A percentile compares a stretch with the other conserved stretches of the same genome.
phyloP scores from a whole-genome alignment of 257 asterid genomes.

The Anisodus tanguticus region DNA sequence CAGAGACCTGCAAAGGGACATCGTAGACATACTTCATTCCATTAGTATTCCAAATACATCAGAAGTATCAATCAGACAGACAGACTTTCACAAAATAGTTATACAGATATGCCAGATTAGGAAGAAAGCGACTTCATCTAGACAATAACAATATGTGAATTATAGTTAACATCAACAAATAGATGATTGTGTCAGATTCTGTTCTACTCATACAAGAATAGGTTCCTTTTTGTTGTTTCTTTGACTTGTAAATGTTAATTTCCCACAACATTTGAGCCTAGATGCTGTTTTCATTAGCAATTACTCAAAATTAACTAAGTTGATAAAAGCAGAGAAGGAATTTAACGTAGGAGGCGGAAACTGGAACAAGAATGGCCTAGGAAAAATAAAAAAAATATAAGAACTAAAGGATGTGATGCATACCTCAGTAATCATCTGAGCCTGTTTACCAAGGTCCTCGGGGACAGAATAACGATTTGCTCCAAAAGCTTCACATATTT shows the following conservation, averaged over 20 bases:
- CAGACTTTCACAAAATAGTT: neutral
- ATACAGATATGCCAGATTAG: neutral
- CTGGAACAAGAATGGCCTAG: constrained; percentile 19
- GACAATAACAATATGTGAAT: neutral
- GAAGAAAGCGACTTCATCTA: neutral
- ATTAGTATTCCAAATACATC: neutral
- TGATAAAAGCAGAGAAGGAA: neutral
- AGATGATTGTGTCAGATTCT: neutral
- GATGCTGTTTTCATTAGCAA: neutral
- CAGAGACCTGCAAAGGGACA: constrained; percentile 69
- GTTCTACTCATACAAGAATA: neutral
- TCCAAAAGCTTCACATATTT: constrained; percentile 99
- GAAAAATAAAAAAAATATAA: neutral
- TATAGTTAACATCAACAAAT: neutral
- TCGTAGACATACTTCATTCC: neutral
- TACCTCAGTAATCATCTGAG: constrained; percentile 85
- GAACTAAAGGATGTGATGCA: constrained; percentile 14
- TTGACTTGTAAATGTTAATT: constrained; percentile 12
- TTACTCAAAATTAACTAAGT: constrained; percentile 6
- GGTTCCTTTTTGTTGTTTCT: constrained; percentile 2
- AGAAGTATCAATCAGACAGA: constrained; percentile 6
- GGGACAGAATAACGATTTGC: constrained; percentile 86
- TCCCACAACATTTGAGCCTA: neutral
- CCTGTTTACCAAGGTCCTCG: constrained; percentile 80
- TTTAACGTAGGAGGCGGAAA: neutral